Evolutionary conservation across 2,329 filamentous ascomycete genomes (phyloP).

Genomic region (Pseudogymnoascus verrucosus): DNA sequence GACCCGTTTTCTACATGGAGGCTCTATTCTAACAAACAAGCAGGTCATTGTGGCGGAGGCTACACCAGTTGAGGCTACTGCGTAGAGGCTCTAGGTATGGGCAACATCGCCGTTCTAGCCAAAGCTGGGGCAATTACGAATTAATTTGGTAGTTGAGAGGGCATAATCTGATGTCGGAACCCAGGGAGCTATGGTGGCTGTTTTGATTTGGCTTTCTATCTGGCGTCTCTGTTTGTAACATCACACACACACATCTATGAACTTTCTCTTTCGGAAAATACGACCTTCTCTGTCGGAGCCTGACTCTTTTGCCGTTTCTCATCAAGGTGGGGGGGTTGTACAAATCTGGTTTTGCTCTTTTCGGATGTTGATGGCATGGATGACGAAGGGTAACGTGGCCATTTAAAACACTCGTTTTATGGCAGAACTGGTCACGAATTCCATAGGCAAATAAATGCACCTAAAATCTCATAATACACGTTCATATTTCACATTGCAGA

Average conservation of each 20-base stretch:
- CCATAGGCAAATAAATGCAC: conserved; percentile 7
- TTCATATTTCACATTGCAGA: not conserved
- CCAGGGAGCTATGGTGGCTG: conserved; percentile 6
- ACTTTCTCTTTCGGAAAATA: conserved; percentile 1
- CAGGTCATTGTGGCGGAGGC: not conserved
- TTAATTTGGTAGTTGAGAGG: conserved; percentile 7
- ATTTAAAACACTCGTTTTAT: not conserved
- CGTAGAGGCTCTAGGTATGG: not conserved
- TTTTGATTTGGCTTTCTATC: conserved; percentile 7
- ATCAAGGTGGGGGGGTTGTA: conserved; percentile 4
- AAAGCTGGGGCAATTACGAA: conserved; percentile 8
- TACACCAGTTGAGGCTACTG: conserved; percentile 2
- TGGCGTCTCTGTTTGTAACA: conserved; percentile 8
- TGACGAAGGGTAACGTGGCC: not conserved
- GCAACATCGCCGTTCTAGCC: conserved; percentile 2
- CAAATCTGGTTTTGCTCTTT: conserved; percentile 2
- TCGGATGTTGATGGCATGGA: conserved; percentile 1
- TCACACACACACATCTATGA: conserved; percentile 4
- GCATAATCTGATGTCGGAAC: not conserved
- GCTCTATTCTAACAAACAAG: not conserved
- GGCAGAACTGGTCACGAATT: not conserved
- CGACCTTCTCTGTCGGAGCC: conserved; percentile 2
- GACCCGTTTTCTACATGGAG: not conserved
- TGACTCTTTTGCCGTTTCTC: not conserved
- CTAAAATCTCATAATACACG: conserved; percentile 1